Percentiles rank a stretch among this genome's conserved stretches.
These are phyloP conservation scores for Alternaria sp. DNA, from an alignment of 2,329 filamentous ascomycete genomes.

Conservation along the genomic window DNA sequence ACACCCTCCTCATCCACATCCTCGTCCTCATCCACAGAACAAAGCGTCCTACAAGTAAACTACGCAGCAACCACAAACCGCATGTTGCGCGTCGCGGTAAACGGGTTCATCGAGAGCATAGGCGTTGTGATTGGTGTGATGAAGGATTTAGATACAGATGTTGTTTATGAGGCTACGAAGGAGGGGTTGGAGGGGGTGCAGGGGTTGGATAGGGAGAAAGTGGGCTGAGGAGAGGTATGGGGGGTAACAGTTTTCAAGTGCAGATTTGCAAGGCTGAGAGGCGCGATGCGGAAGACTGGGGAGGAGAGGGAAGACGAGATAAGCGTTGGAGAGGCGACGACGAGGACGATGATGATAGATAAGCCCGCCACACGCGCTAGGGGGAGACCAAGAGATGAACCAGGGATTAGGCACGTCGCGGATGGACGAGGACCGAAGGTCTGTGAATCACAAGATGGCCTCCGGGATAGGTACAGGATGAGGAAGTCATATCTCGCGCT, in stretches of 20 bases:
- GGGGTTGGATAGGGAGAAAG: constrained; percentile 76
- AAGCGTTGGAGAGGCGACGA: background rate
- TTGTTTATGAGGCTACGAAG: constrained; percentile 61
- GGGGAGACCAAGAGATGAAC: background rate
- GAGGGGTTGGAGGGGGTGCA: constrained; percentile 66
- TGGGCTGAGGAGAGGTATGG: constrained; percentile 3
- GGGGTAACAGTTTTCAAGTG: too few species aligned
- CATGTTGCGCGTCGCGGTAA: constrained; percentile 95
- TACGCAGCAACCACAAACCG: constrained; percentile 92
- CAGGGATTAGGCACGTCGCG: background rate
- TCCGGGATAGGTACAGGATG: background rate
- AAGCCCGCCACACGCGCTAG: background rate
- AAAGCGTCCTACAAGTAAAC: constrained; percentile 69
- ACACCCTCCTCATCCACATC: constrained; percentile 2
- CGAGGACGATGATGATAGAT: background rate
- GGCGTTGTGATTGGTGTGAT: constrained; percentile 86
- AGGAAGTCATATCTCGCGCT: background rate
- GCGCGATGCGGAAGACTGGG: background rate
- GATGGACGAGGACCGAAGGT: background rate
- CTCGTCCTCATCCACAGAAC: constrained; percentile 10
- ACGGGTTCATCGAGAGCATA: constrained; percentile 93
- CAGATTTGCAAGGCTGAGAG: background rate
- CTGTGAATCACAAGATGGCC: background rate
- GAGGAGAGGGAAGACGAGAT: background rate
- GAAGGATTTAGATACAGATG: constrained; percentile 86